Base-by-base conservation (phyloP, 2,329 filamentous ascomycete genomes). In the Aspergillus unguis region DNA sequence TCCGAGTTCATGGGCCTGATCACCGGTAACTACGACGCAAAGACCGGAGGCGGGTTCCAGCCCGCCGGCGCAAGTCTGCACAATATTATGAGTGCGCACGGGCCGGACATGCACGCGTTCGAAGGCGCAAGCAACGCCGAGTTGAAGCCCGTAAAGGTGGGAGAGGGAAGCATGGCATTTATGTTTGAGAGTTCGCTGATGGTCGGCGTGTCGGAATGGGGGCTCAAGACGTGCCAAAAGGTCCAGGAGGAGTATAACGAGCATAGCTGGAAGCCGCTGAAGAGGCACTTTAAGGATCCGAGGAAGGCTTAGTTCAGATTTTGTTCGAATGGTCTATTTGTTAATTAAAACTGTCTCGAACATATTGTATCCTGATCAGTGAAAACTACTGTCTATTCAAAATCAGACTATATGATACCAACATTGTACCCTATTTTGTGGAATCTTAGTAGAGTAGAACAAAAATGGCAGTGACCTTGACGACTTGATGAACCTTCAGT, bases 241-340 rank as follows among this genome's bases (percentile, higher is more conserved):
- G 81, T 88, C 37, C 86, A 88, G 74, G 78, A 83, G 59, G 82
- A 82, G 52, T 95, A 94, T 65, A 91, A 84, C 66, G 83, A 85
- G 52, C 87, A 95, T 75, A 92, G 88, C 67, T 96, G 90, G 90
- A 84, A 78, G 28, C 80, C 80, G 0, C 73, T 88, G 48, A 81
- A 82, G 70, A 78, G 84, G 40, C 82, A 87, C 65, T 88, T 85
- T 58, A 75, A 76, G 65, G 75, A 75, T 64, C 78, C 79, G 17
- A 74, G 77, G 56, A 76, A 77, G 62, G 46, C 46, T 2, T 50
- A 37, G 25, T 36, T 42, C 23, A 37, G 10, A 40, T 25, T 25
- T 25, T 48, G 23, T 9, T 23, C 5, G 23, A 35, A 28, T n/a
- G 25, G 32, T 17, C 17, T 17, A 17, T 17, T 17, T 17, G 17